These are phyloP conservation scores for Dothiorella sarmentorum DNA, from an alignment of 2,329 filamentous ascomycete genomes.

Conservation along the genomic window DNA sequence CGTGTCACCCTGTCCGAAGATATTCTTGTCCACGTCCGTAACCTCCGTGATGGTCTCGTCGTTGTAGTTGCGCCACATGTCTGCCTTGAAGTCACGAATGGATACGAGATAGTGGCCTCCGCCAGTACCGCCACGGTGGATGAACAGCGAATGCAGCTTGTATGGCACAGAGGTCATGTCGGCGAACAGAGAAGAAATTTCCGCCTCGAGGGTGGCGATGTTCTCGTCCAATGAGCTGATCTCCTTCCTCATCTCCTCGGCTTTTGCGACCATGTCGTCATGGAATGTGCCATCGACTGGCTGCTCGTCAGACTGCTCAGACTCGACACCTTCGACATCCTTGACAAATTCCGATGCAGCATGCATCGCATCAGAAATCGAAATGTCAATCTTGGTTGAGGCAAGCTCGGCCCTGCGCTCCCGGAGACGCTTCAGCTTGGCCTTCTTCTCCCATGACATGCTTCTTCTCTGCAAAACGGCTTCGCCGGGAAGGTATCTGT, in stretches of 20 bases:
- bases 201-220: constrained; percentile 47
- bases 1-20: constrained; percentile 13
- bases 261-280: background rate
- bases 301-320: background rate
- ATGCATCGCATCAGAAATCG: constrained; percentile 31
- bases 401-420: constrained; percentile 42
- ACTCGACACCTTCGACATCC: constrained; percentile 17
- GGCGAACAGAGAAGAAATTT: constrained; percentile 58
- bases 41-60: constrained; percentile 75
- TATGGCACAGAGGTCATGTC: constrained; percentile 67
- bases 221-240: constrained; percentile 22
- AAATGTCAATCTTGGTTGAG: constrained; percentile 32
- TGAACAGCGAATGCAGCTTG: constrained; percentile 85
- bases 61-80: constrained; percentile 91
- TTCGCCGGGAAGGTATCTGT: constrained; percentile 62
- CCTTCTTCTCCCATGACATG: constrained; percentile 71
- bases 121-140: constrained; percentile 66
- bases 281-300: background rate
- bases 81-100: constrained; percentile 80
- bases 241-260: constrained; percentile 19
- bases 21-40: constrained; percentile 13
- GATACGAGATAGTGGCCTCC: constrained; percentile 95
- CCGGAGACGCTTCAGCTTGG: constrained; percentile 57
- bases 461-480: constrained; percentile 57
- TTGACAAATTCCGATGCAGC: constrained; percentile 29